A percentile compares a stretch with the other conserved stretches of the same genome.
Conservation (phyloP, 768 basidiomycete genomes). For the Psilocybe subaeruginosa region DNA sequence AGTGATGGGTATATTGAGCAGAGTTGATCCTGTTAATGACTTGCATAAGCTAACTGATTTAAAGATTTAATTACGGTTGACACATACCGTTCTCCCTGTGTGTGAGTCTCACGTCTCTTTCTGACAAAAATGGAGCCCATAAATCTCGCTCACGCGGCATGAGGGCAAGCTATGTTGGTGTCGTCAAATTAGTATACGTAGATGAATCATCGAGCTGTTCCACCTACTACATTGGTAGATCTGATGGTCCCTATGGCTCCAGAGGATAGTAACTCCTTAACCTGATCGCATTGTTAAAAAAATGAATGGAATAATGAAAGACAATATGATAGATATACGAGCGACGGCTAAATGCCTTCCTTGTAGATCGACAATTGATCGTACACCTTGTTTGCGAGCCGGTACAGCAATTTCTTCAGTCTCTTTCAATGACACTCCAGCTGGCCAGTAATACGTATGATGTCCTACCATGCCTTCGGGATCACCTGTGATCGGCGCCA, state of each 20-base stretch:
- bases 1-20: conserved; percentile 17
- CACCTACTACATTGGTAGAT: conserved; percentile 3
- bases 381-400: conserved; percentile 31
- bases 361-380: conserved; percentile 31
- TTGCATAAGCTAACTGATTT: neutral
- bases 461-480: too few relatives aligned
- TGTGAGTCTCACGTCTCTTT: neutral
- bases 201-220: neutral
- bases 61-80: neutral
- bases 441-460: conserved; percentile 30
- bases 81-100: neutral
- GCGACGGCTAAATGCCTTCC: conserved; percentile 13
- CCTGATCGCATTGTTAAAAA: conserved; percentile 6
- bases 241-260: conserved; percentile 4
- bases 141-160: neutral
- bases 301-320: neutral
- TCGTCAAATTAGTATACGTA: too few relatives aligned
- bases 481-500: too few relatives aligned
- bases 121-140: neutral
- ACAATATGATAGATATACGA: conserved; percentile 9
- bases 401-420: conserved; percentile 34
- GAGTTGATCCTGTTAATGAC: neutral
- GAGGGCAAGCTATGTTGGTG: neutral
- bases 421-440: conserved; percentile 32
- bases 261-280: conserved; percentile 3